A percentile compares a stretch with the other conserved stretches of the same genome.
Conservation (phyloP, 2,329 filamentous ascomycete genomes). For the Chrysosporium keratinophilum region DNA sequence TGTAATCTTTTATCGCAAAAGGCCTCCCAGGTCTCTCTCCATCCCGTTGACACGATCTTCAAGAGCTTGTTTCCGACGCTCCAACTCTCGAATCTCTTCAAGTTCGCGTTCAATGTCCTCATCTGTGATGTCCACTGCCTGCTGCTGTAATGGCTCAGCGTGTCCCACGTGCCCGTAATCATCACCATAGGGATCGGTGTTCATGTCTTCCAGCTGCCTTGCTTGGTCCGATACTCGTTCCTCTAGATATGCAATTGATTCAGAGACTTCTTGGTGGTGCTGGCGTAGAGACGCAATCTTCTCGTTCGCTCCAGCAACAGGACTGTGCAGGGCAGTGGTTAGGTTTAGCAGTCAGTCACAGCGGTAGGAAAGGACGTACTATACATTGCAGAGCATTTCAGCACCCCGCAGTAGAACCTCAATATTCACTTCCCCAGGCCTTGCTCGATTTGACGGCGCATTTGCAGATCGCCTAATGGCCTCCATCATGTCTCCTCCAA, state of each 20-base stretch:
- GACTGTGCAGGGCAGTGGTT: constrained; percentile 29
- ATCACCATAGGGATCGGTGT: constrained; percentile 48
- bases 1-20: constrained; percentile 7
- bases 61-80: constrained; percentile 51
- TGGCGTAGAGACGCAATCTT: constrained; percentile 62
- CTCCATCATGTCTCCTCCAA: constrained; percentile 78
- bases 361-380: constrained; percentile 40
- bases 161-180: constrained; percentile 44
- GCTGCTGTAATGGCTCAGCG: constrained; percentile 18
- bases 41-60: constrained; percentile 57
- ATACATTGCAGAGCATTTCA: constrained; percentile 81
- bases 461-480: constrained; percentile 56
- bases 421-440: constrained; percentile 66
- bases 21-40: constrained; percentile 35
- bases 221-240: constrained; percentile 65
- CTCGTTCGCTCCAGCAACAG: constrained; percentile 66
- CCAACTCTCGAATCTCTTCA: constrained; percentile 50
- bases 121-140: constrained; percentile 28
- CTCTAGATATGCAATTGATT: constrained; percentile 73
- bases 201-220: constrained; percentile 62
- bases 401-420: constrained; percentile 75
- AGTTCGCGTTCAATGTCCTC: constrained; percentile 39
- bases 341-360: neutral
- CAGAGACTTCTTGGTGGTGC: constrained; percentile 59
- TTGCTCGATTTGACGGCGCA: constrained; percentile 42